Base-by-base conservation (phyloP, 2,329 filamentous ascomycete species). In the Fusarium udum region DNA sequence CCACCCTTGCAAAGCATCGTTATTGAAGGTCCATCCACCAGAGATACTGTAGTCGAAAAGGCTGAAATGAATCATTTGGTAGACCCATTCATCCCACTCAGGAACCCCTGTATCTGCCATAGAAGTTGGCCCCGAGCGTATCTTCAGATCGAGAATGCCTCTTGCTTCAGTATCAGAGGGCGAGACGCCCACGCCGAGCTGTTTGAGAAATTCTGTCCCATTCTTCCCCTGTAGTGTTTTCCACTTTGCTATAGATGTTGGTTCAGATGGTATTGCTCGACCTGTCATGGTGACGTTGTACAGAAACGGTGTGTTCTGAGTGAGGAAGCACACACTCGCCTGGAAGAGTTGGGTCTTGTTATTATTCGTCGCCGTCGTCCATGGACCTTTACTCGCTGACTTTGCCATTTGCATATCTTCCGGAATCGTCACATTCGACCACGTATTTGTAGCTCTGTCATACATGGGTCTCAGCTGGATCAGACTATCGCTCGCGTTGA, bases 241-340 rank as follows among this genome's bases (percentile, higher is more conserved):
- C 40, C 42, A 57, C n/a, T 16, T 56, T 4, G 63, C 22, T 0
- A 42, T 28, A 0, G 60, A 57, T 0, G n/a, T 61, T 0, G 71
- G 69, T 2, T 73, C 69, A 0, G 56, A 61, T 10, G 52, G 0
- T 3, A 73, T 13, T 4, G 49, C 24, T 14, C 31, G 12, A 0
- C 71, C 69, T 1, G 36, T 22, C 61, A 73, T 73, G 4, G 66
- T 70, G 2, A 73, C 69, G 11, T 73, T 61, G 10, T 60, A 73
- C 1, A 59, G 4, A 3, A 58, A 31, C 0, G 69, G 69, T 4
- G 18, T 28, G 37, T 26, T 40, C 3, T 39, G 51, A 0, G 31
- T 60, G 6, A 67, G 46, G 12, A 70, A 67, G 6, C 52, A 73
- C 0, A 63, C 37, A 8, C 42, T 60, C 0, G 53, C 62, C 5